Conservation (phyloP, 2,329 filamentous ascomycete species). For the Aspergillus fumigatiaffinis region DNA sequence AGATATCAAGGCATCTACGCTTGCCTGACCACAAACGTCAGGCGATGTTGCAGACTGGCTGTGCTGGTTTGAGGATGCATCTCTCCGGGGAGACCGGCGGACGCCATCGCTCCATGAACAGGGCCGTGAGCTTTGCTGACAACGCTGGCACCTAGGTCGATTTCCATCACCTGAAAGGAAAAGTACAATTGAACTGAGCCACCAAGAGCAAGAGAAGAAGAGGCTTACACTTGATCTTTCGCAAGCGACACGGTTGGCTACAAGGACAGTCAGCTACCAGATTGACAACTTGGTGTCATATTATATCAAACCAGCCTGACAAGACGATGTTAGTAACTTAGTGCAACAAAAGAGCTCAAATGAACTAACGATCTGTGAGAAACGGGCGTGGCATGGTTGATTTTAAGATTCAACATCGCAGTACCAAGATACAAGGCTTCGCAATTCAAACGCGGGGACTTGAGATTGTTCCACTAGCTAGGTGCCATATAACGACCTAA, state of each 20-base stretch:
- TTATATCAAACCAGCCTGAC: not conserved
- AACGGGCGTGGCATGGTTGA: not conserved
- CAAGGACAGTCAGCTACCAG: not conserved
- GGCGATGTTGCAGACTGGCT: not conserved
- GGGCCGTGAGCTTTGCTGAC: not conserved
- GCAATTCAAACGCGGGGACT: not conserved
- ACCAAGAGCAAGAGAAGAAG: not conserved
- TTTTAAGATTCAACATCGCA: not conserved
- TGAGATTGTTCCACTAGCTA: not conserved
- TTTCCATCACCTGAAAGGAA: conserved; percentile 3
- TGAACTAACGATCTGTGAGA: not conserved
- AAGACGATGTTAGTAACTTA: not conserved
- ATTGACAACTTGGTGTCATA: not conserved
- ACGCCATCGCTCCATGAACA: conserved; percentile 1
- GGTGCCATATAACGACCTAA: too few species aligned
- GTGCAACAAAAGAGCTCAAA: not conserved
- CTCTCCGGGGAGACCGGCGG: not conserved
- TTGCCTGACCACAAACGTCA: not conserved
- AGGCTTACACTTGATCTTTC: conserved; percentile 6
- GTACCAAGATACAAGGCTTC: not conserved
- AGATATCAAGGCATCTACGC: not conserved
- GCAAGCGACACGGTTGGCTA: conserved; percentile 5
- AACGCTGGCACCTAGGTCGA: conserved; percentile 1
- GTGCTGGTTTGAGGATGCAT: not conserved
- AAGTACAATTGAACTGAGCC: not conserved